phyloP scores from a whole-genome alignment of 257 asterid species.

The Prunella vulgaris region DNA sequence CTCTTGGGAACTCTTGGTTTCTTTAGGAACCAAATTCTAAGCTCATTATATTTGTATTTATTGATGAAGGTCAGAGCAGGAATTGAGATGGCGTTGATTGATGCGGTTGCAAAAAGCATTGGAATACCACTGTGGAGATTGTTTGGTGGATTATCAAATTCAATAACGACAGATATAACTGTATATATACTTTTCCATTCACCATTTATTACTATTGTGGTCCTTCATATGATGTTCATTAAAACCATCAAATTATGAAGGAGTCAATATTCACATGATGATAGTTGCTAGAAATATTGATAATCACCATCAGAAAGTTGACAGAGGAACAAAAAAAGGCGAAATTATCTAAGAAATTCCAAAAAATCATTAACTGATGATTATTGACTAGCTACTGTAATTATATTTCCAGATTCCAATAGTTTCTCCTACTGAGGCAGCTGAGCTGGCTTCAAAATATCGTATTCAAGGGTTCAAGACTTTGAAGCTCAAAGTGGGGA shows the following conservation, averaged over 20 bases:
- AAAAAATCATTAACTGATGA: not conserved
- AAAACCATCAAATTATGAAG: not conserved
- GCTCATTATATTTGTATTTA: slow-evolving; percentile 27
- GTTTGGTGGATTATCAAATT: slow-evolving; percentile 73
- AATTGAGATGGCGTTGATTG: slow-evolving; percentile 91
- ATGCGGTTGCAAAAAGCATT: slow-evolving; percentile 80
- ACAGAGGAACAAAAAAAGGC: not conserved
- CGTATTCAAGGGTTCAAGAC: slow-evolving; percentile 59
- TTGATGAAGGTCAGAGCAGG: slow-evolving; percentile 89
- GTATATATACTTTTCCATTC: slow-evolving; percentile 37
- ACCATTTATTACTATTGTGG: not conserved
- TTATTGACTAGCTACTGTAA: slow-evolving; percentile 13
- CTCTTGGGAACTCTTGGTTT: no score
- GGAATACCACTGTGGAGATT: slow-evolving; percentile 87
- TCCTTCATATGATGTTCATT: not conserved
- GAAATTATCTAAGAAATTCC: not conserved
- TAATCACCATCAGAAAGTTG: not conserved
- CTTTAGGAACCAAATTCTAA: not conserved
- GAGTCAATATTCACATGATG: not conserved
- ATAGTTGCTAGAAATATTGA: not conserved
- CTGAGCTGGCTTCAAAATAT: slow-evolving; percentile 69
- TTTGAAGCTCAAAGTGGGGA: slow-evolving; percentile 90
- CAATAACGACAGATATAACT: slow-evolving; percentile 79
- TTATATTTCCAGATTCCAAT: slow-evolving; percentile 64
- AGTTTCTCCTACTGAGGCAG: slow-evolving; percentile 74